Evolutionary conservation across 2,329 filamentous ascomycete species (phyloP).

Genomic region (Rhynchosporium graminicola): DNA sequence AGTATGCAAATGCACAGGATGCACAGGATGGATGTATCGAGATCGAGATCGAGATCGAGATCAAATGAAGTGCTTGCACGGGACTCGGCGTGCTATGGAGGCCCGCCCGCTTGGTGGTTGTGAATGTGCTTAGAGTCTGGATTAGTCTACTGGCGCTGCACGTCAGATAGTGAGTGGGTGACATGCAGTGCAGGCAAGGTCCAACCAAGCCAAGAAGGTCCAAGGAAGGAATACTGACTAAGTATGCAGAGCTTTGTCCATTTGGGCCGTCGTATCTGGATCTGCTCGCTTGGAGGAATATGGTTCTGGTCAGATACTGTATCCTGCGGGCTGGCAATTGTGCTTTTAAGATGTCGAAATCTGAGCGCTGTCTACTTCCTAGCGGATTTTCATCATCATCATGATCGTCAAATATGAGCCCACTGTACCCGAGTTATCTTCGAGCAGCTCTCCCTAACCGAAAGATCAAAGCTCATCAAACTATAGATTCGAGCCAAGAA

Average conservation of each 20-base stretch:
- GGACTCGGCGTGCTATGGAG: not conserved
- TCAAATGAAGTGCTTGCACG: not conserved
- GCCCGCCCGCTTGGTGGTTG: no score
- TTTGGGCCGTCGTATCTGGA: not conserved
- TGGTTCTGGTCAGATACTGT: not conserved
- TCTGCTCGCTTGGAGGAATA: not conserved
- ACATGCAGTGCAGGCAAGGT: not conserved
- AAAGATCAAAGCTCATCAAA: no score
- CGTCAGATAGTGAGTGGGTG: not conserved
- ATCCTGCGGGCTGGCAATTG: no score
- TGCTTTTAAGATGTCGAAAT: no score
- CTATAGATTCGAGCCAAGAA: not conserved
- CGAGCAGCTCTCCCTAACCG: no score
- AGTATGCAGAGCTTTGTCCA: not conserved
- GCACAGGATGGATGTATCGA: constrained; percentile 1
- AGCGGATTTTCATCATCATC: no score
- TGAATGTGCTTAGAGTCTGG: no score
- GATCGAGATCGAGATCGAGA: not conserved
- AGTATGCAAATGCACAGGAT: no score
- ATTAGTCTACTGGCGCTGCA: not conserved
- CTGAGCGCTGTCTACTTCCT: no score
- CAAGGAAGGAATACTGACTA: not conserved
- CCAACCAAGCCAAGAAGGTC: no score
- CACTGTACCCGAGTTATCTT: no score
- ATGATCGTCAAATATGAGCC: no score